A percentile compares a stretch with the other conserved stretches of the same genome.
phyloP scores from a whole-genome alignment of 129 eudicot species.

The Daucus carota region DH1_v3.0 NC_030389.2:40607001-40607500 shows the following conservation, averaged over 20 bases:
- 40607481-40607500: neutral
- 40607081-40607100: conserved; percentile 84
- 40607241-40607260: neutral
- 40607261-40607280: neutral
- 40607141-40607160: conserved; percentile 51
- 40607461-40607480: neutral
- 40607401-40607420: neutral
- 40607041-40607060: conserved; percentile 84
- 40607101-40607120: conserved; percentile 83
- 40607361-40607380: neutral
- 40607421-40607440: neutral
- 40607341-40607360: neutral
- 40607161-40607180: neutral
- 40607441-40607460: neutral
- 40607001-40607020: conserved; percentile 66
- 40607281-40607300: neutral
- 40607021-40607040: conserved; percentile 73
- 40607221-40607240: neutral
- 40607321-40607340: neutral
- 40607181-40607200: neutral
- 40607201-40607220: neutral
- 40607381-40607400: neutral
- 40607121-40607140: conserved; percentile 74
- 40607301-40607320: neutral
- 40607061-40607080: conserved; percentile 80